Evolutionary conservation across 2,329 filamentous ascomycete species (phyloP), one percentile per base, ranked within the genome.

Genomic region (Capronia americana): DNA sequence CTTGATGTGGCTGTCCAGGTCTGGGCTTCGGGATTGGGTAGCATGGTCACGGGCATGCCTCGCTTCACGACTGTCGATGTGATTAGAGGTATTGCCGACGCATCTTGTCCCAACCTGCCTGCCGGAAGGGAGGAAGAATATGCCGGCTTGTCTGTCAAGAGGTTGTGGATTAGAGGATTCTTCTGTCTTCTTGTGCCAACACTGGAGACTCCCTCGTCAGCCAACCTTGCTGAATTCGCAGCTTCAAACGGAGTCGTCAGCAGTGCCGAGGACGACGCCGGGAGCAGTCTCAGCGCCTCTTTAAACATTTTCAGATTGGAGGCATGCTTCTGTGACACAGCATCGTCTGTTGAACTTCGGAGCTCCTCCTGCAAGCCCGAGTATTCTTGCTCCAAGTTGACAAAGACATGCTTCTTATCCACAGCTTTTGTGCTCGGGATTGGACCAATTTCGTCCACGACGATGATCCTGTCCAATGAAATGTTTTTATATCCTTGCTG

Each of bases 351-450:
- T 14, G 69, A 72, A 54, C 71, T 70, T 32, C 75, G 73, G 4
- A 96, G 82, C 71, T 92, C 86, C 17, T 84, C 78, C 67, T 87
- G 83, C 57, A 96, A 89, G 28, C 85, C 80, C 1, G 86, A 82
- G 71, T 91, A 97, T 75, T 99, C 94, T 75, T 98, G 93, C 75
- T 96, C 91, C 64, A 99, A 84, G 73, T 99, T 99, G 75, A 99
- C 87, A 75, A 97, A 98, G 7, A 95, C 87, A 75, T 95, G 90
- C 1, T 90, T 86, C 76, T 66, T 92, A 54, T 73, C 71, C 38
- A 65, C 38, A 12, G 71, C 65, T 51, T 69, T 71, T 17, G 68
- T 67, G 64, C 70, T 73, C 0, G 95, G 95, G 54, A 93, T 92
- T 0, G 93, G 94, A 2, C 95, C 95, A 0, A 93, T 80, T 0